Conservation (phyloP, 306 rosid genomes). For the Mucuna pruriens region DNA sequence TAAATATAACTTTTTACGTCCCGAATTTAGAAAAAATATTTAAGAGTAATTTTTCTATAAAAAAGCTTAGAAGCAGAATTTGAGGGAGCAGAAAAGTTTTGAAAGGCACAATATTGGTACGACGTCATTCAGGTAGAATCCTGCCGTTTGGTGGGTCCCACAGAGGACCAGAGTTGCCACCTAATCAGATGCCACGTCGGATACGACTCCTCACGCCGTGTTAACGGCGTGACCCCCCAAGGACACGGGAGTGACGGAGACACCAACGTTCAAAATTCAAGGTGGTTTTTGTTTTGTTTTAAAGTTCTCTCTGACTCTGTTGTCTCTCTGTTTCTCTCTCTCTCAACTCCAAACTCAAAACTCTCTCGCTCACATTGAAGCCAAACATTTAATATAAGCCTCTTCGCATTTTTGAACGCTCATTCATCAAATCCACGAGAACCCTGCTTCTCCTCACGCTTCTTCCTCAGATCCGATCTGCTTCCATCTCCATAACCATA, state of each 20-base stretch:
- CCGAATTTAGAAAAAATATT: no score
- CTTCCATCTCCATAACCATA: neutral
- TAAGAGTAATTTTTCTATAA: no score
- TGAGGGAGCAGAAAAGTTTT: constrained; percentile 15
- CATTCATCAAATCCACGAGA: constrained; percentile 49
- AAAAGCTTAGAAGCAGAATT: no score
- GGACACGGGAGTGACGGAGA: constrained; percentile 33
- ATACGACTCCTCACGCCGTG: constrained; percentile 38
- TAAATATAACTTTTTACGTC: no score
- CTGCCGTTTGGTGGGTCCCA: constrained; percentile 53
- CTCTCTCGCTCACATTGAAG: constrained; percentile 26
- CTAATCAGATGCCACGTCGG: constrained; percentile 41
- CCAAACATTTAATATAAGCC: constrained; percentile 58
- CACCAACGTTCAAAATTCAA: constrained; percentile 54
- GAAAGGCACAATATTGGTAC: constrained; percentile 26
- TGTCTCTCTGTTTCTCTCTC: constrained; percentile 31
- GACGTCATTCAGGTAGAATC: constrained; percentile 48
- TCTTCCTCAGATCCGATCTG: constrained; percentile 52
- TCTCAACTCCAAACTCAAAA: neutral
- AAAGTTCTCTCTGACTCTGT: constrained; percentile 24
- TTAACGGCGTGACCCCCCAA: neutral
- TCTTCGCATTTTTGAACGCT: constrained; percentile 54
- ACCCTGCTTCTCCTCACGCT: constrained; percentile 32
- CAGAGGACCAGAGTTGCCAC: constrained; percentile 22
- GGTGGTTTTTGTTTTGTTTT: neutral